Base-by-base conservation (phyloP, 129 eudicot species). In the Flaveria bidentis region DNA sequence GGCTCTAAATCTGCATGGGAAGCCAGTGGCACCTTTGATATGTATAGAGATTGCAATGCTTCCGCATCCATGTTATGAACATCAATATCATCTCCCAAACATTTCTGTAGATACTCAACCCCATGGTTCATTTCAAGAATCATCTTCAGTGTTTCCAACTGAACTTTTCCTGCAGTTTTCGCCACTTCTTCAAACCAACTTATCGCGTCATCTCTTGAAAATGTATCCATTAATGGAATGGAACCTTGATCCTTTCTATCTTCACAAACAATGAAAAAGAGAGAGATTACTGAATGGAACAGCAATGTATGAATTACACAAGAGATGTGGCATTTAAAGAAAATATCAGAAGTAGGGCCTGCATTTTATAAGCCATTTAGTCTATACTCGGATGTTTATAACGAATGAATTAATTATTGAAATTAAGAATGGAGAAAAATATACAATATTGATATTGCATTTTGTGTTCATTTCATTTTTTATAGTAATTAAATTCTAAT, bases 1-100 rank as follows among this genome's bases (percentile, higher is more conserved):
- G 91, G 85, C 82, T 92, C 93, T 58, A 92, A 79, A 86, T 92
- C 96, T 53, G 86, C 88, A 84, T 92, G 98, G 64, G 84, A 73
- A 15, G 65, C 88, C 39, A 92, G 57, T 30, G 98, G 98, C 18
- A 92, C 96, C 69, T 66, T 41, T 23, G 93, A 85, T 13, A 80
- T 84, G 71, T 63, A 92, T 14, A 84, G 76, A 1, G 84, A 41
- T 51, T 87, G 93, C 73, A 87, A 76, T 26, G 76, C 83, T 65
- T 64, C 68, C 1, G 28, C 74, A 23, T 87, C 91, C 82, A 87
- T 58, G 12, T 85, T 85, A 22, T 74, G 71, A 25, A 88, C 72
- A 61, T 85, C 74, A 16, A 83, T 36, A 5, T 36, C 80, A 20
- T 83, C 92, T 36, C 87, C 87, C 2, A 91, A 57, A 91, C 96